Percentiles rank a stretch among this genome's conserved stretches.
Evolutionary conservation across 2,329 filamentous ascomycete genomes (phyloP).

Genomic region (Aspergillus candidus): DNA sequence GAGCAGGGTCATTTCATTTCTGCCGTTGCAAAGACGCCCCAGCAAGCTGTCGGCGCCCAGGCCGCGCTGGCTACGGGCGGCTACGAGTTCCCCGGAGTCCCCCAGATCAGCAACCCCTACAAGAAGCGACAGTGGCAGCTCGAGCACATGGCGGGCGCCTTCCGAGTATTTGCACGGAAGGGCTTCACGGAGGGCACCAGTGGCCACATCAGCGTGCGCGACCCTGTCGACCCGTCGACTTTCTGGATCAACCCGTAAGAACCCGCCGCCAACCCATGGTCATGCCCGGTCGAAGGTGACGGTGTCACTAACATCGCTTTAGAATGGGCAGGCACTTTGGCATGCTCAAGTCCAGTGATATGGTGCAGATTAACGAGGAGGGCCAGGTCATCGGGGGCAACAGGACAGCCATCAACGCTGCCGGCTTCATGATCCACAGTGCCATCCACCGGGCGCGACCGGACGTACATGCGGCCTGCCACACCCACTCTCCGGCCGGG

Average conservation of each 20-base stretch:
- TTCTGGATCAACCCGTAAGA: slow-evolving; percentile 18
- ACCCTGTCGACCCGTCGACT: slow-evolving; percentile 22
- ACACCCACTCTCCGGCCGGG: slow-evolving; percentile 42
- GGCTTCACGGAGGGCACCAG: slow-evolving; percentile 37
- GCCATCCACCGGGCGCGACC: slow-evolving; percentile 42
- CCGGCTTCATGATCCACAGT: slow-evolving; percentile 44
- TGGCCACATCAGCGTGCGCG: slow-evolving; percentile 40
- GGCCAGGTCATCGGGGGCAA: slow-evolving; percentile 40
- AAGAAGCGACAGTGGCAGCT: slow-evolving; percentile 38
- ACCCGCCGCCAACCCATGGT: no score
- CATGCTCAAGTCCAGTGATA: slow-evolving; percentile 40
- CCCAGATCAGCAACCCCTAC: slow-evolving; percentile 6
- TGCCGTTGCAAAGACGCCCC: no score
- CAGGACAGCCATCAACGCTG: slow-evolving; percentile 35
- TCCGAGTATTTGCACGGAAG: slow-evolving; percentile 39
- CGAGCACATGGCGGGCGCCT: slow-evolving; percentile 41
- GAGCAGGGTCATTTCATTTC: no score
- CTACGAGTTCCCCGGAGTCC: no score
- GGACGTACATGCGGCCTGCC: slow-evolving; percentile 42
- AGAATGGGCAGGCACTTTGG: slow-evolving; percentile 36
- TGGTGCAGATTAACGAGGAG: slow-evolving; percentile 41
- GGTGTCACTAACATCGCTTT: no score
- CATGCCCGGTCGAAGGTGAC: no score
- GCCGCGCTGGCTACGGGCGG: no score
- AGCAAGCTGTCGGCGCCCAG: no score